Conservation (phyloP, 768 basidiomycete genomes). For the Boletus rubropictus region DNA sequence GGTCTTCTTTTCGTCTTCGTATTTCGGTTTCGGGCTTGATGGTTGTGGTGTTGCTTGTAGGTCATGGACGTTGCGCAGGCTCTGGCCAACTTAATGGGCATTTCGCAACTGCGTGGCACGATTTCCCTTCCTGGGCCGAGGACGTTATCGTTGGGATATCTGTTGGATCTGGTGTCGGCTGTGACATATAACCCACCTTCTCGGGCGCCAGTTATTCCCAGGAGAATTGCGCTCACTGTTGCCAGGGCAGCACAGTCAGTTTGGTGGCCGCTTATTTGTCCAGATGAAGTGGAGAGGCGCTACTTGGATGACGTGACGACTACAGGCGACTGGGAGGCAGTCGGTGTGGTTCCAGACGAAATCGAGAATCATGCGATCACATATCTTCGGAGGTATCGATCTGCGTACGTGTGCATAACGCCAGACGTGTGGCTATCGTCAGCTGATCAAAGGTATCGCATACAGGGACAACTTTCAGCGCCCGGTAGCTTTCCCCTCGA, state of each 20-base stretch:
- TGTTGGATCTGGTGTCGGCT: slow-evolving; percentile 70
- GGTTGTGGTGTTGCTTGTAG: slow-evolving; percentile 34
- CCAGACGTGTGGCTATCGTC: not conserved
- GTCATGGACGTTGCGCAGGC: slow-evolving; percentile 93
- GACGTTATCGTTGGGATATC: slow-evolving; percentile 75
- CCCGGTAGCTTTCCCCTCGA: slow-evolving; percentile 58
- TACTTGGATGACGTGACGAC: slow-evolving; percentile 77
- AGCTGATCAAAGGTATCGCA: slow-evolving; percentile 10
- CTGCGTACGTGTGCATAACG: slow-evolving; percentile 57
- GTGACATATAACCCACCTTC: slow-evolving; percentile 75
- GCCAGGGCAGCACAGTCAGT: slow-evolving; percentile 55
- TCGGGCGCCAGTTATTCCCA: slow-evolving; percentile 71
- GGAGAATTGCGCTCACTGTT: slow-evolving; percentile 56
- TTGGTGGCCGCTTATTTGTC: slow-evolving; percentile 92
- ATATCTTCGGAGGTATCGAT: slow-evolving; percentile 84
- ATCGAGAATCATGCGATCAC: slow-evolving; percentile 87
- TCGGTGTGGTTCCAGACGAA: slow-evolving; percentile 77
- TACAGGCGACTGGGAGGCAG: slow-evolving; percentile 75
- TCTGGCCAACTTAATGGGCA: slow-evolving; percentile 67
- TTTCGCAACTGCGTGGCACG: slow-evolving; percentile 58
- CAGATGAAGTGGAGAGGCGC: slow-evolving; percentile 86
- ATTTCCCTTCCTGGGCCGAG: slow-evolving; percentile 86
- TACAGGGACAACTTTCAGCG: slow-evolving; percentile 61
- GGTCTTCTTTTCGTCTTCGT: slow-evolving; percentile 18
- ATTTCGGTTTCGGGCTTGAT: slow-evolving; percentile 12